Evolutionary conservation across 2,329 filamentous ascomycete species (phyloP).

Genomic region (Didymella pomorum): DNA sequence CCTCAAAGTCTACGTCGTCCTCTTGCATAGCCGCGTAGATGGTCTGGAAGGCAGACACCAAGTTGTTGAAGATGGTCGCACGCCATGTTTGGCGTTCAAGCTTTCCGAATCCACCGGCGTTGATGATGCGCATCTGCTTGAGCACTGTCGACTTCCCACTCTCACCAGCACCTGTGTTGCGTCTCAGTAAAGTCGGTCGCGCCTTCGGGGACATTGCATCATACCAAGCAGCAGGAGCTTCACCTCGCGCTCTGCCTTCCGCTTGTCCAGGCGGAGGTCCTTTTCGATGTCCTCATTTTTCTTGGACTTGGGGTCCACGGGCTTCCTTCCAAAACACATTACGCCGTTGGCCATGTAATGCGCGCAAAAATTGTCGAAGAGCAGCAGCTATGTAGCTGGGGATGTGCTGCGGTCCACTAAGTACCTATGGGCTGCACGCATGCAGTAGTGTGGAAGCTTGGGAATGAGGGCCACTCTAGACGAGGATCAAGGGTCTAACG

Average conservation of each 20-base stretch:
- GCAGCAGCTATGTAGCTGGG: constrained; percentile 12
- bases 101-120: constrained; percentile 88
- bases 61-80: constrained; percentile 93
- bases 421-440: constrained; percentile 14
- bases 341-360: constrained; percentile 51
- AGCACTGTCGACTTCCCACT: constrained; percentile 96
- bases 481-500: constrained; percentile 11
- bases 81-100: constrained; percentile 93
- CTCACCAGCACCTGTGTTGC: constrained; percentile 82
- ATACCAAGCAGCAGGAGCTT: constrained; percentile 92
- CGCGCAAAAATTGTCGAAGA: constrained; percentile 4
- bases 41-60: constrained; percentile 89
- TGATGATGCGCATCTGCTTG: constrained; percentile 99
- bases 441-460: constrained; percentile 16
- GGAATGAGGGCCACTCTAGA: constrained; percentile 9
- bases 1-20: constrained; percentile 79
- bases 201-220: constrained; percentile 40
- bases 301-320: constrained; percentile 57
- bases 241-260: constrained; percentile 83
- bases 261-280: constrained; percentile 85
- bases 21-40: constrained; percentile 92
- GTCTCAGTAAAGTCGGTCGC: constrained; percentile 32
- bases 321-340: constrained; percentile 63
- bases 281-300: constrained; percentile 81
- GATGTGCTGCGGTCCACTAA: constrained; percentile 20